A percentile compares a stretch with the other conserved stretches of the same genome.
phyloP scores from a whole-genome alignment of 2,329 filamentous ascomycete genomes.

The Diaporthe ampelina region DNA sequence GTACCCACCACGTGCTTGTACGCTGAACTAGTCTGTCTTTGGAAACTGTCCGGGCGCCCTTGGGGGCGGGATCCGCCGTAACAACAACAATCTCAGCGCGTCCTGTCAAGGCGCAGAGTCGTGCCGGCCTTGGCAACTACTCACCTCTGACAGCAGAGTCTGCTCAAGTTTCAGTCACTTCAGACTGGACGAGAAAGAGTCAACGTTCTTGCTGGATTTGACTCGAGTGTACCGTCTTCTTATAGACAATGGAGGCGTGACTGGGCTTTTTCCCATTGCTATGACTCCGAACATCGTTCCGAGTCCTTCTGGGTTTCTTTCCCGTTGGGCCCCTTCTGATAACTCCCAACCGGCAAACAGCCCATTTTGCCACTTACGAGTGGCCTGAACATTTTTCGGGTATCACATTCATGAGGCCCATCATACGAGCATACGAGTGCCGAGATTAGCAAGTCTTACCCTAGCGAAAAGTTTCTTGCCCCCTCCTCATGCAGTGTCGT shows the following conservation, averaged over 20 bases:
- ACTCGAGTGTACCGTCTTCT: neutral
- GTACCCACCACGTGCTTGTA: neutral
- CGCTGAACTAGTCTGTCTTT: neutral
- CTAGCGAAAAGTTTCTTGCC: conserved; percentile 2
- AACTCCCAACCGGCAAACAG: no score
- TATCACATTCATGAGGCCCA: neutral
- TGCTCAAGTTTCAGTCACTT: neutral
- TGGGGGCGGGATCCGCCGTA: no score
- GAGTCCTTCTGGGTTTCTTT: no score
- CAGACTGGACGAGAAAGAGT: neutral
- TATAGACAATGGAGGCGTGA: neutral
- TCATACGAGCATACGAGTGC: neutral
- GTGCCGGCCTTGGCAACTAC: neutral
- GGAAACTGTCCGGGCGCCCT: neutral
- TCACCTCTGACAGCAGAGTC: neutral
- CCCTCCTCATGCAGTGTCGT: neutral
- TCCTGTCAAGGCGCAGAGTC: neutral
- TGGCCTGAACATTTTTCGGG: neutral
- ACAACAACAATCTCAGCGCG: neutral
- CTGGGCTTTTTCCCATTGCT: no score
- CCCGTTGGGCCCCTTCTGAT: neutral
- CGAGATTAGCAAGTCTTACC: neutral
- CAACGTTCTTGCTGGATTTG: neutral
- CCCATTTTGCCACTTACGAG: neutral
- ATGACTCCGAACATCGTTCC: neutral